phyloP scores from a whole-genome alignment of 169 alveolate species.

The Cryptosporidium baileyi region DNA sequence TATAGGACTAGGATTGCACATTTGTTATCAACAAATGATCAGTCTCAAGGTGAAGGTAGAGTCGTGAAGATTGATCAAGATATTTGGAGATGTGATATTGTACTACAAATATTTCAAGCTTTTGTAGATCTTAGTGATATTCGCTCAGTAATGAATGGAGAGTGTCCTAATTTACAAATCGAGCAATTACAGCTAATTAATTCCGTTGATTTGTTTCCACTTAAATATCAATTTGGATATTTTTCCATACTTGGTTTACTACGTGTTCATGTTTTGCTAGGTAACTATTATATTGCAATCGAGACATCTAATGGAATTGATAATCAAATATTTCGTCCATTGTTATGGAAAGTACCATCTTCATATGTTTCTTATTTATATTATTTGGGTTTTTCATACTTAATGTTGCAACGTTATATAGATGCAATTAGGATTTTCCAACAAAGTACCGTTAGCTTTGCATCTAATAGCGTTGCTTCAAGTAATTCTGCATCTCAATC shows the following conservation, averaged over 20 bases:
- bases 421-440: conserved; percentile 66
- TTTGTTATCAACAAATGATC: conserved; percentile 13
- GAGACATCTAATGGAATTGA: conserved; percentile 39
- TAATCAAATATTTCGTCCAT: conserved; percentile 23
- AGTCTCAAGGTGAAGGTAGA: conserved; percentile 40
- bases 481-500: not conserved
- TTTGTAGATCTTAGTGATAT: conserved; percentile 33
- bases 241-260: conserved; percentile 34
- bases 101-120: conserved; percentile 22
- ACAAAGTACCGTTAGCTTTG: conserved; percentile 60
- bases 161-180: not conserved
- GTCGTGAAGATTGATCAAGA: conserved; percentile 25
- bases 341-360: conserved; percentile 45
- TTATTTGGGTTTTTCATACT: conserved; percentile 43
- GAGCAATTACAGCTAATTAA: not conserved
- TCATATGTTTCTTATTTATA: conserved; percentile 67
- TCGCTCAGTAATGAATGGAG: not conserved
- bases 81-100: conserved; percentile 66
- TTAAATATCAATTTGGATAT: conserved; percentile 39
- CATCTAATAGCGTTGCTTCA: conserved; percentile 22
- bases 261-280: conserved; percentile 36
- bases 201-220: not conserved
- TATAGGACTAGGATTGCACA: conserved; percentile 38
- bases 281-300: conserved; percentile 51
- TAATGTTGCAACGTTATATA: conserved; percentile 63